These are phyloP conservation scores for Cinchona pubescens DNA, from an alignment of 257 asterid genomes.

Conservation along the genomic window DNA sequence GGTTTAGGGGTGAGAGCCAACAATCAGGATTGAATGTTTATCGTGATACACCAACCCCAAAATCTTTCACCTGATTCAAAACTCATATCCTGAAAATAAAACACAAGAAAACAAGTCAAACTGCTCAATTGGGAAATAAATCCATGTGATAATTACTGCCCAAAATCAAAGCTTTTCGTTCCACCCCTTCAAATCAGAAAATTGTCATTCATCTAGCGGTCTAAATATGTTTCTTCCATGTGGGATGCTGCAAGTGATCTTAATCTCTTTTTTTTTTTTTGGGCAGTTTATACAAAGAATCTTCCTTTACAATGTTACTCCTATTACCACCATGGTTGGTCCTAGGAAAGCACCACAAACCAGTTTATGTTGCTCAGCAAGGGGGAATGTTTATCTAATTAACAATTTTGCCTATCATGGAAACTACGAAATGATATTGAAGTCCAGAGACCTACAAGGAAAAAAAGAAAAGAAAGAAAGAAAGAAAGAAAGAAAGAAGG, in stretches of 20 bases:
- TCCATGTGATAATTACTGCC: not conserved
- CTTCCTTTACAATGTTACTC: not conserved
- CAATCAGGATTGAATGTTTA: too few species aligned
- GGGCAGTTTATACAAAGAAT: not conserved
- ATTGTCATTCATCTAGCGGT: not conserved
- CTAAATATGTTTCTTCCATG: not conserved
- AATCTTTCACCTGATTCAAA: not conserved
- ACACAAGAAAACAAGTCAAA: not conserved
- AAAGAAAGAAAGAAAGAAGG: not conserved
- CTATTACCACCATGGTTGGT: not conserved
- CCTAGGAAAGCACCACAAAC: not conserved
- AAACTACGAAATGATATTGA: not conserved
- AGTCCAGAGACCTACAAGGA: too few species aligned
- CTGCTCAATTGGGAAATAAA: not conserved
- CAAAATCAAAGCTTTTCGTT: not conserved
- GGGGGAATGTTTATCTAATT: too few species aligned
- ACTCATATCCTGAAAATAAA: not conserved
- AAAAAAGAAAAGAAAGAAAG: too few species aligned
- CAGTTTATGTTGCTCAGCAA: not conserved
- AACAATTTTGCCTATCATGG: too few species aligned
- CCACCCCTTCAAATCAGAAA: not conserved
- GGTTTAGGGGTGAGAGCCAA: too few species aligned
- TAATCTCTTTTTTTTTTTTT: not conserved
- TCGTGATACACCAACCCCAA: not conserved
- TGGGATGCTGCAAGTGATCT: not conserved